Percentiles rank a stretch among this genome's conserved stretches.
These are phyloP conservation scores for Juncus effusus DNA, from an alignment of 176 grass and related monocot species.

Conservation along the genomic window DNA sequence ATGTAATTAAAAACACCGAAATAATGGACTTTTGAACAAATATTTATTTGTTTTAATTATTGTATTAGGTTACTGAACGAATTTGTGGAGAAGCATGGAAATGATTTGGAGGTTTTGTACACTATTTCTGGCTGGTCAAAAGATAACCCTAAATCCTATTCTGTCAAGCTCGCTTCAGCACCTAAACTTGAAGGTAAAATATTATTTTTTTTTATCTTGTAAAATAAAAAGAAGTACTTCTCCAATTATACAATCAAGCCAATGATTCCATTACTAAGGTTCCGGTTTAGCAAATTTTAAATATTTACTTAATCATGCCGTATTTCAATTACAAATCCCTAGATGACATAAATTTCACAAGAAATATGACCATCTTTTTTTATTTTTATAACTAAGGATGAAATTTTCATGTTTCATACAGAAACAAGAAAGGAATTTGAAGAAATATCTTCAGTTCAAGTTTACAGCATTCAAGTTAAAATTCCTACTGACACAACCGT, in stretches of 20 bases:
- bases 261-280: too few relatives aligned
- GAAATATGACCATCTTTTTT: too few relatives aligned
- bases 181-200: constrained; percentile 73
- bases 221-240: neutral
- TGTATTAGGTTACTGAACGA: constrained; percentile 74
- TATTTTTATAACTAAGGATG: too few relatives aligned
- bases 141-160: constrained; percentile 50
- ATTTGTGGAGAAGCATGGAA: constrained; percentile 52
- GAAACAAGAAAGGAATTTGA: constrained; percentile 57
- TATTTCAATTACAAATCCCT: too few relatives aligned
- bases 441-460: constrained; percentile 73
- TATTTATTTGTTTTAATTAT: constrained; percentile 11
- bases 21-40: too few relatives aligned
- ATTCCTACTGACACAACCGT: constrained; percentile 84
- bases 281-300: too few relatives aligned
- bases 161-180: constrained; percentile 76
- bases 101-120: constrained; percentile 71
- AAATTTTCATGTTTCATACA: constrained; percentile 34
- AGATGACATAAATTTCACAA: too few relatives aligned
- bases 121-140: constrained; percentile 87
- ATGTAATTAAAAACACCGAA: too few relatives aligned
- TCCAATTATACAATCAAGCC: too few relatives aligned
- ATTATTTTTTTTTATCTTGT: neutral
- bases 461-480: constrained; percentile 84
- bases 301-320: too few relatives aligned